These are phyloP conservation scores for Cyclotella atomus DNA, from an alignment of 108 stramenopile genomes.

Conservation along the genomic window DNA sequence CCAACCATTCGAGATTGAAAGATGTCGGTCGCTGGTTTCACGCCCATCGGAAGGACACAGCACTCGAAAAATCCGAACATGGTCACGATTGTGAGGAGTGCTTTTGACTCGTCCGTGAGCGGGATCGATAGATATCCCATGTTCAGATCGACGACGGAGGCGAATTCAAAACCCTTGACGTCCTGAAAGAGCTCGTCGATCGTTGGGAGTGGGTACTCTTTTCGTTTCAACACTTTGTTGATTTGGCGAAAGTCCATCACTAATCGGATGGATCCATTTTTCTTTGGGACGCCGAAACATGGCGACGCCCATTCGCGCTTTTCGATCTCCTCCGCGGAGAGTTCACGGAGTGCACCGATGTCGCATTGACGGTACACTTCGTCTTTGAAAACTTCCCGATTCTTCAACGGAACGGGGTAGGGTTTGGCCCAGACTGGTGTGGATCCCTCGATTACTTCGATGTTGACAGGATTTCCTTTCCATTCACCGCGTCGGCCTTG, in stretches of 20 bases:
- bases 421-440: not conserved
- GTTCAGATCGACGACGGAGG: not conserved
- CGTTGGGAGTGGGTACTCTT: not conserved
- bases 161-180: not conserved
- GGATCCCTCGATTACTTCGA: not conserved
- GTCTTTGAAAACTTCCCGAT: not conserved
- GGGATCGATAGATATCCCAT: not conserved
- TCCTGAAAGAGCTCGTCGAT: not conserved
- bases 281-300: not conserved
- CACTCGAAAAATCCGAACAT: not conserved
- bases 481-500: not conserved
- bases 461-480: not conserved
- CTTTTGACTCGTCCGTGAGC: not conserved
- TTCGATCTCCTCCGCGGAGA: not conserved
- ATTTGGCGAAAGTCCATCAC: not conserved
- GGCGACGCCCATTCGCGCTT: slow-evolving; percentile 4
- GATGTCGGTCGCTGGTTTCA: not conserved
- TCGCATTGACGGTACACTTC: not conserved
- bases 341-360: not conserved
- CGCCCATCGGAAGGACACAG: not conserved
- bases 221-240: not conserved
- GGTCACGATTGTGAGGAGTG: not conserved
- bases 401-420: not conserved
- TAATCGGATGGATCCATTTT: not conserved
- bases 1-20: not conserved